phyloP scores from a whole-genome alignment of 768 basidiomycete species.

The Boletus reticulatus region DNA sequence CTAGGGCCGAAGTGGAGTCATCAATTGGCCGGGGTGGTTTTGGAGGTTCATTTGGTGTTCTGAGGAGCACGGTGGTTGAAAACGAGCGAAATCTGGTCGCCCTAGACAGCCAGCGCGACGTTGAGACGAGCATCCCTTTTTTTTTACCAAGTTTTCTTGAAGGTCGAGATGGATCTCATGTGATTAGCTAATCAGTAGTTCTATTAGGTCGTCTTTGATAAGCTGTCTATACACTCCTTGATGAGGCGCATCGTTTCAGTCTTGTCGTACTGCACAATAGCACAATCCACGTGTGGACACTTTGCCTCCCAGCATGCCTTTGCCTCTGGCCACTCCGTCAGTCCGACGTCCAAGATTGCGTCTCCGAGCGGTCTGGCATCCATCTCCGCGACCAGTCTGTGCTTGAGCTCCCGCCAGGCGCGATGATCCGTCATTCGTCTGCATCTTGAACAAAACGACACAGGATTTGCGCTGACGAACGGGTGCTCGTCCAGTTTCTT shows the following conservation, averaged over 20 bases:
- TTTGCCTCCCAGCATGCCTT: conserved; percentile 58
- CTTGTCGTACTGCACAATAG: conserved; percentile 54
- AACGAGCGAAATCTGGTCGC: conserved; percentile 22
- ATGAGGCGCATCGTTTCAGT: conserved; percentile 52
- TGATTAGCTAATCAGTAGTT: conserved; percentile 13
- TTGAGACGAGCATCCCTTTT: conserved; percentile 8
- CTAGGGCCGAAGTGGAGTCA: conserved; percentile 92
- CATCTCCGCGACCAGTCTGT: conserved; percentile 54
- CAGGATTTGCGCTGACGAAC: conserved; percentile 50
- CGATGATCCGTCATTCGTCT: conserved; percentile 49
- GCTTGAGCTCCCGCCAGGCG: conserved; percentile 65
- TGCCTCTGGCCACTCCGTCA: conserved; percentile 58
- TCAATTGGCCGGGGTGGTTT: conserved; percentile 79
- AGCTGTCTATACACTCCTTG: conserved; percentile 49
- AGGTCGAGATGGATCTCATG: neutral
- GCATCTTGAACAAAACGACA: conserved; percentile 46
- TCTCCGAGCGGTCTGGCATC: conserved; percentile 60
- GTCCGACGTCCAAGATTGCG: conserved; percentile 46
- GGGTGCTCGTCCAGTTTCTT: conserved; percentile 53
- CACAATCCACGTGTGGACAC: conserved; percentile 46
- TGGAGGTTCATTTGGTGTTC: conserved; percentile 40
- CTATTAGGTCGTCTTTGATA: conserved; percentile 38
- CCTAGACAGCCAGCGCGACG: conserved; percentile 21
- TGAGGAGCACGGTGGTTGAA: conserved; percentile 13
- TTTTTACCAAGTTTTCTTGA: neutral